phyloP scores from a whole-genome alignment of 1,284 basidiomycete genomes.

The Puccinia horiana region DNA sequence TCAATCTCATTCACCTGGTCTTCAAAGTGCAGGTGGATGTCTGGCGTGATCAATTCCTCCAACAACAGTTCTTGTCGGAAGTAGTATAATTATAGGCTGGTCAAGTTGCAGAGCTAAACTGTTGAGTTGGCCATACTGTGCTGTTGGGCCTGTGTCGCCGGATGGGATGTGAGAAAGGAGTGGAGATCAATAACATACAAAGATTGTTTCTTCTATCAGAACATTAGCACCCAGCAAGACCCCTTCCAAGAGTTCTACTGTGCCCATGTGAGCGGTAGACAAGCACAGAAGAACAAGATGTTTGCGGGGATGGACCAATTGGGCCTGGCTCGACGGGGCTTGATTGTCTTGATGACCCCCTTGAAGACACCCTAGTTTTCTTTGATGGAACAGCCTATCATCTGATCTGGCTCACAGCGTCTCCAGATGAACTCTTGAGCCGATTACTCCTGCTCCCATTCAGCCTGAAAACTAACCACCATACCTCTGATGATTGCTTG shows the following conservation, averaged over 20 bases:
- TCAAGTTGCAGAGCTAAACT: constrained; percentile 93
- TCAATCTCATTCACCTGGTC: constrained; percentile 90
- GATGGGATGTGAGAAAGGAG: constrained; percentile 27
- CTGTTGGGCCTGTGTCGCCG: constrained; percentile 67
- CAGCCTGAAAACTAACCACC: constrained; percentile 6
- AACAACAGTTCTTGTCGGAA: constrained; percentile 70
- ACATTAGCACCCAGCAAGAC: constrained; percentile 86
- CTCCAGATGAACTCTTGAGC: constrained; percentile 43
- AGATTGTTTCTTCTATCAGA: constrained; percentile 84
- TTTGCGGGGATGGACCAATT: constrained; percentile 55
- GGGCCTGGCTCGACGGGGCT: constrained; percentile 54
- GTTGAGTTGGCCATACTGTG: constrained; percentile 83
- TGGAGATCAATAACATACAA: constrained; percentile 66
- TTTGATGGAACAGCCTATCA: constrained; percentile 55
- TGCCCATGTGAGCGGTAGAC: constrained; percentile 54
- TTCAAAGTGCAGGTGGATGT: constrained; percentile 62
- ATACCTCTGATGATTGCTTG: not conserved
- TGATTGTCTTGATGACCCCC: constrained; percentile 53
- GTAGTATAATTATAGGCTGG: constrained; percentile 78
- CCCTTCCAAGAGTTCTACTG: constrained; percentile 71
- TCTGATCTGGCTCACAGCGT: constrained; percentile 52
- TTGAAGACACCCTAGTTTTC: constrained; percentile 54
- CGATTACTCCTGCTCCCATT: constrained; percentile 43
- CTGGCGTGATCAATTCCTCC: constrained; percentile 39
- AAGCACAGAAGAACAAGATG: constrained; percentile 54